A percentile compares a stretch with the other conserved stretches of the same genome.
phyloP scores from a whole-genome alignment of 306 rosid species.

The Sicyos edulis region DNA sequence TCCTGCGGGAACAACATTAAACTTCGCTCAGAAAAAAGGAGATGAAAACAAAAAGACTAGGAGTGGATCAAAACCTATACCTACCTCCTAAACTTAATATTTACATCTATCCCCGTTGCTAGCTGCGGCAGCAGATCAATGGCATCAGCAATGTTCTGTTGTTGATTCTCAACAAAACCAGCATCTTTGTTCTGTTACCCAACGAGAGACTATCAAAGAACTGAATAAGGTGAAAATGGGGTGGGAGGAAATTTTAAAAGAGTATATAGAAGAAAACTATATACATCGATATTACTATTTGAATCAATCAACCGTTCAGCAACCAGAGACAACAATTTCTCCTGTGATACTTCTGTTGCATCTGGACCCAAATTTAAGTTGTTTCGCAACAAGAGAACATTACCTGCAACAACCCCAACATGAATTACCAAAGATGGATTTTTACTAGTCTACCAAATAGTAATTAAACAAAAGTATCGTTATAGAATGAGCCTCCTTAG shows the following conservation, averaged over 20 bases:
- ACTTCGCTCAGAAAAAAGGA: slow-evolving; percentile 22
- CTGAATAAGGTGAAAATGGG: slow-evolving; percentile 16
- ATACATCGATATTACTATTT: slow-evolving; percentile 71
- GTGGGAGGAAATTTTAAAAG: not conserved
- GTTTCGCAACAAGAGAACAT: slow-evolving; percentile 76
- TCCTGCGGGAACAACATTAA: slow-evolving; percentile 47
- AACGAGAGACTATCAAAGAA: slow-evolving; percentile 22
- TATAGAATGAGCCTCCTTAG: slow-evolving; percentile 2
- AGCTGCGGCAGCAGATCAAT: slow-evolving; percentile 95
- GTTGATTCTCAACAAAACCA: slow-evolving; percentile 81
- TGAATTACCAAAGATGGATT: not conserved
- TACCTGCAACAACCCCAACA: slow-evolving; percentile 54
- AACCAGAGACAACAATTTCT: slow-evolving; percentile 81
- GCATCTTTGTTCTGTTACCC: slow-evolving; percentile 71
- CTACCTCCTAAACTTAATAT: slow-evolving; percentile 81
- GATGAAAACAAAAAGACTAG: slow-evolving; percentile 20
- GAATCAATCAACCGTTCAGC: slow-evolving; percentile 89
- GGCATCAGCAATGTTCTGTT: slow-evolving; percentile 94
- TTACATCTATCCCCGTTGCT: slow-evolving; percentile 98
- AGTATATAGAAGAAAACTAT: not conserved
- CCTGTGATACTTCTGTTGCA: slow-evolving; percentile 82
- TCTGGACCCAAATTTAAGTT: slow-evolving; percentile 71
- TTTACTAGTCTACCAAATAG: not conserved
- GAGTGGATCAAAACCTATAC: slow-evolving; percentile 23
- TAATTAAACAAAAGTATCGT: slow-evolving; percentile 1